Base-by-base conservation (phyloP, 2,329 filamentous ascomycete genomes). In the Calonectria pteridis region DNA sequence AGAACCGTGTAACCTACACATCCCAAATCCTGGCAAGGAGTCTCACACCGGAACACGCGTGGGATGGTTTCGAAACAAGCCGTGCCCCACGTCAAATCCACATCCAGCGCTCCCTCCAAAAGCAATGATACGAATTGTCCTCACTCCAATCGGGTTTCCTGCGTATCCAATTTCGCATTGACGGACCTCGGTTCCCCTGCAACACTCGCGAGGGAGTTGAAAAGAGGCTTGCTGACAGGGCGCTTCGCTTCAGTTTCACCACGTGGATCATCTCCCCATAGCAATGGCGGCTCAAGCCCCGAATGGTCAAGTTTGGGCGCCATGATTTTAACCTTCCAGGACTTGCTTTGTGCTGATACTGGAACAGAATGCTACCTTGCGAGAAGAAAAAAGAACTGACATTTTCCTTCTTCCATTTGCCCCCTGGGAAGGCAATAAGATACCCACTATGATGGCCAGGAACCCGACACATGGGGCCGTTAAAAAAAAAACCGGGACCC, bases 211-310 rank as follows among this genome's bases (percentile, higher is more conserved):
- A 69, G 65, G 50, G 69, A 63, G 69, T 55, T 77, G 73, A 67
- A 59, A n/a, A 59, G 55, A 59, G 29, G 55, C 63, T 72, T 40
- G 43, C 37, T 68, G 43, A 50, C 50, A 75, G 76, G 64, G n/a
- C 43, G n/a, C 43, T 62, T 69, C 14, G 67, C 13, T 53, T 46
- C 74, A 76, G 78, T 79, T 80, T 75, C 76, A 80, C 78, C 78
- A 78, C 78, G 78, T 80, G 78, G 73, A 78, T 76, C 70, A 67
- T 73, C 69, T 72, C 35, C 70, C 75, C 72, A 74, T 69, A 69
- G 62, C 43, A 67, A 37, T 67, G 69, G 72, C 77, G 77, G 75
- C 77, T 77, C 70, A 69, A 72, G 65, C 72, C 68, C 77, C 77
- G 73, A 80, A 72, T 77, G 68, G 76, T 72, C 59, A 73, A 64